Evolutionary conservation across 1,284 basidiomycete species (phyloP), one percentile per base, ranked within the genome.

Genomic region (Ceratorhiza oryzae-sativae): DNA sequence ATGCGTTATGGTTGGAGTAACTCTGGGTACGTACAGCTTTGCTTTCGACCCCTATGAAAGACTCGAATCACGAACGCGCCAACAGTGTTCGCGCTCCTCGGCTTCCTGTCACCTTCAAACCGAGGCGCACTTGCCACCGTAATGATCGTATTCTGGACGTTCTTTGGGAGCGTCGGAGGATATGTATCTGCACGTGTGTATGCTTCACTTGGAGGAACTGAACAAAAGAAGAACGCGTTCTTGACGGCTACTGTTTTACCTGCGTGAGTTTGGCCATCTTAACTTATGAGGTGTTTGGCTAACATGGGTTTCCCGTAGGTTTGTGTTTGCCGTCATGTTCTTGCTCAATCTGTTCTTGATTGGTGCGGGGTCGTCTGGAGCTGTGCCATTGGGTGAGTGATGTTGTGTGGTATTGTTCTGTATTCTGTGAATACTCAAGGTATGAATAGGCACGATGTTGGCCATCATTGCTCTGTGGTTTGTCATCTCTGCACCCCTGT

Each of bases 71-170:
- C 9, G 20, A n/a, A 49, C 12, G 0, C 23, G 15, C 49, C n/a
- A n/a, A 6, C 75, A 92, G 89, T 98, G 2, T 99, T 98, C 79
- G 97, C 97, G 1, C 84, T 98, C n/a, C 82, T 98, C 62, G 97
- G 97, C n/a, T 98, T 98, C 84, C 84, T 98, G 48, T 97, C 94
- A 0, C 97, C 97, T 1, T 95, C 95, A 15, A 98, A 98, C 79
- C 90, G 97, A 46, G 97, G 97, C 39, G 92, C 94, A 6, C 87
- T 99, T 12, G 94, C 94, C 0, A 98, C 96, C 0, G 93, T 98
- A 55, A 95, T 99, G 90, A 91, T 98, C 83, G 88, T 98, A 25
- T 94, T 90, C 78, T 98, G 95, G 94, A 94, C 95, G 0, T 84
- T 98, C 75, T 98, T 98, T 77, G 94, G 95, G 80, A 93, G 93